Percentiles rank a stretch among this genome's conserved stretches.
These are phyloP conservation scores for Calonectria naviculata DNA, from an alignment of 2,329 filamentous ascomycete species.

Conservation along the genomic window DNA sequence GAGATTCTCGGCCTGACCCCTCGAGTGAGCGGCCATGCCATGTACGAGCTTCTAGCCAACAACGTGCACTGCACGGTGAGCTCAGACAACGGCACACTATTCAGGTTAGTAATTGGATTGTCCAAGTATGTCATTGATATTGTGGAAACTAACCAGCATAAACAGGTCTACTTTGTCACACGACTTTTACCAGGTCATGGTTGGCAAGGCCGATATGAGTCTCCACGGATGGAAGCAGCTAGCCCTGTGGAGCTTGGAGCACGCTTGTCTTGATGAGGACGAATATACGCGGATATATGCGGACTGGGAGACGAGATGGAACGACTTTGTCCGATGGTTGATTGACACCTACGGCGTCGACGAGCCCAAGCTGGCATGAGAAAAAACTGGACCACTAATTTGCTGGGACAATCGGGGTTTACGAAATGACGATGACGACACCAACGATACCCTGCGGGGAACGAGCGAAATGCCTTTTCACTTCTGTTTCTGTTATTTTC, in stretches of 20 bases:
- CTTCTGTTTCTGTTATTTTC: neutral
- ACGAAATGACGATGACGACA: slow-evolving; percentile 3
- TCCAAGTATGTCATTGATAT: neutral
- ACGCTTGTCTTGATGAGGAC: slow-evolving; percentile 62
- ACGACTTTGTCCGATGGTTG: slow-evolving; percentile 65
- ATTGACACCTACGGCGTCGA: slow-evolving; percentile 51
- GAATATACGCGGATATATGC: slow-evolving; percentile 51
- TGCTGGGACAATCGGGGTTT: neutral
- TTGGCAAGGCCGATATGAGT: slow-evolving; percentile 74
- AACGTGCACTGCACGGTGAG: slow-evolving; percentile 80
- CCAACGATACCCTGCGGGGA: neutral
- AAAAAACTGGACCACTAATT: neutral
- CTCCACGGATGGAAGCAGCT: slow-evolving; percentile 79
- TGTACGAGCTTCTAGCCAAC: slow-evolving; percentile 76
- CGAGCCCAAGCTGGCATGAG: slow-evolving; percentile 16
- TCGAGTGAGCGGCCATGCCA: slow-evolving; percentile 72
- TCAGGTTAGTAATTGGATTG: slow-evolving; percentile 63
- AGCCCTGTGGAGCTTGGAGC: slow-evolving; percentile 70
- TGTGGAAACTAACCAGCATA: neutral
- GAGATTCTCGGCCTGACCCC: slow-evolving; percentile 78
- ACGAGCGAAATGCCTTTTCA: neutral
- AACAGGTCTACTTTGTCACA: slow-evolving; percentile 76
- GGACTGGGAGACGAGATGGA: slow-evolving; percentile 68
- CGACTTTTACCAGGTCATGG: slow-evolving; percentile 82
- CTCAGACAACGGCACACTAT: slow-evolving; percentile 80